phyloP scores from a whole-genome alignment of 108 stramenopile genomes.

The Pseudonitzschia multiseries region DNA sequence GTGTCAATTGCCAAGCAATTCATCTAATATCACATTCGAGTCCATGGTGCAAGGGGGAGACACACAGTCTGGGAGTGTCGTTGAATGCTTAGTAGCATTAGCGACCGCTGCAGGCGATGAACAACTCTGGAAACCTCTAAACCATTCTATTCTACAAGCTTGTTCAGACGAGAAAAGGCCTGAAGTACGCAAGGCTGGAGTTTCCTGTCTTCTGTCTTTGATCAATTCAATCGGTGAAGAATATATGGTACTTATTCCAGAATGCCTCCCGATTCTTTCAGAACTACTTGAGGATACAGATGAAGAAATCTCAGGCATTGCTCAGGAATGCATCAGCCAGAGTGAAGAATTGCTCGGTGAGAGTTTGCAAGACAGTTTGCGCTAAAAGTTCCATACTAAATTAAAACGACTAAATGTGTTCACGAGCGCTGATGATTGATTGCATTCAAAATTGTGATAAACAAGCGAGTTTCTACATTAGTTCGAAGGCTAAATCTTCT shows the following conservation, averaged over 20 bases:
- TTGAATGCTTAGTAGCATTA: slow-evolving; percentile 70
- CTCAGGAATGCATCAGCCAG: slow-evolving; percentile 73
- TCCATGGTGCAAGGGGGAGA: slow-evolving; percentile 54
- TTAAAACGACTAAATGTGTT: no score
- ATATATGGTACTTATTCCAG: slow-evolving; percentile 89
- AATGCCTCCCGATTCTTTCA: slow-evolving; percentile 86
- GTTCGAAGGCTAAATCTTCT: not conserved
- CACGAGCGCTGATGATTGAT: no score
- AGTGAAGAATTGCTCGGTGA: slow-evolving; percentile 88
- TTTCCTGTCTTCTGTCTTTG: slow-evolving; percentile 67
- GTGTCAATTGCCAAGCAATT: slow-evolving; percentile 49
- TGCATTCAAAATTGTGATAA: no score
- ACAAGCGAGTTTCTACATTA: no score
- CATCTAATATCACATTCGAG: slow-evolving; percentile 41
- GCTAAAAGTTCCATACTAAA: slow-evolving; percentile 30
- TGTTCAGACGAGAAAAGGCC: slow-evolving; percentile 56
- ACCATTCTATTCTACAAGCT: slow-evolving; percentile 80
- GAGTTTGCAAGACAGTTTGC: slow-evolving; percentile 76
- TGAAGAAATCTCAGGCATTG: slow-evolving; percentile 77
- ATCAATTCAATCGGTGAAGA: slow-evolving; percentile 87
- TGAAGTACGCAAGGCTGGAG: slow-evolving; percentile 83
- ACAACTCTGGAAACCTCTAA: slow-evolving; percentile 89
- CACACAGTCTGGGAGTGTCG: slow-evolving; percentile 56
- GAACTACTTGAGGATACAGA: slow-evolving; percentile 84
- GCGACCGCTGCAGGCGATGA: slow-evolving; percentile 87